phyloP scores from a whole-genome alignment of 257 asterid genomes.

The Lithospermum erythrorhizon region DNA sequence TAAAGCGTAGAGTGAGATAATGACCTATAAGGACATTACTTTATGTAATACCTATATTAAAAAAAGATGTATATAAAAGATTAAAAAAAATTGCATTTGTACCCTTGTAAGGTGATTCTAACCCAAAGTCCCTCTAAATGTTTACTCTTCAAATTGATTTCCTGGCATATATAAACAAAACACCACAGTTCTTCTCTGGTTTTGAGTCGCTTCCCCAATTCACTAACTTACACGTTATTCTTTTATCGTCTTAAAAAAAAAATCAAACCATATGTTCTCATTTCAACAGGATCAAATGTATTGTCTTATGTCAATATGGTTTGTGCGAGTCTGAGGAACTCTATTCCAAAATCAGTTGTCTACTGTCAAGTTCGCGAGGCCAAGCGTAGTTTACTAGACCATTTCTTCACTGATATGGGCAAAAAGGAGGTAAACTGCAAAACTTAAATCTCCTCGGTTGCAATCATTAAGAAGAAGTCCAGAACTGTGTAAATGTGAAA shows the following conservation, averaged over 20 bases:
- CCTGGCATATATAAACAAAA: too few species aligned
- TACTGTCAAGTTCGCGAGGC: slow-evolving; percentile 81
- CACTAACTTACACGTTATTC: background rate
- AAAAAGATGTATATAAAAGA: too few species aligned
- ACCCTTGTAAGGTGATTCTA: background rate
- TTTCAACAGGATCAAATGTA: slow-evolving; percentile 46
- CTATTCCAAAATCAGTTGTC: slow-evolving; percentile 68
- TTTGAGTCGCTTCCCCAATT: background rate
- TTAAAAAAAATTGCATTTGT: too few species aligned
- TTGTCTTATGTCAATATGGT: slow-evolving; percentile 66
- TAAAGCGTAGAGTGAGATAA: too few species aligned
- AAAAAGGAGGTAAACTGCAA: slow-evolving; percentile 45
- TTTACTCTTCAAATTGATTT: too few species aligned
- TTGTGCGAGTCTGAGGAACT: slow-evolving; percentile 53
- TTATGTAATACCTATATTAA: too few species aligned
- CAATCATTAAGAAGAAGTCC: slow-evolving; percentile 1
- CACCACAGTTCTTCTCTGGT: background rate
- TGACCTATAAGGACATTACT: too few species aligned
- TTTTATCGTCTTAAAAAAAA: background rate
- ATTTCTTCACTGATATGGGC: slow-evolving; percentile 58
- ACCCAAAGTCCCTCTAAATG: too few species aligned
- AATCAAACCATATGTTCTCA: slow-evolving; percentile 1
- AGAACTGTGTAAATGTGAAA: background rate
- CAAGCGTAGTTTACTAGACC: slow-evolving; percentile 61
- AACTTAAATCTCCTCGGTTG: background rate